phyloP scores from a whole-genome alignment of 768 basidiomycete genomes.

The Boletus subcaerulescens region DNA sequence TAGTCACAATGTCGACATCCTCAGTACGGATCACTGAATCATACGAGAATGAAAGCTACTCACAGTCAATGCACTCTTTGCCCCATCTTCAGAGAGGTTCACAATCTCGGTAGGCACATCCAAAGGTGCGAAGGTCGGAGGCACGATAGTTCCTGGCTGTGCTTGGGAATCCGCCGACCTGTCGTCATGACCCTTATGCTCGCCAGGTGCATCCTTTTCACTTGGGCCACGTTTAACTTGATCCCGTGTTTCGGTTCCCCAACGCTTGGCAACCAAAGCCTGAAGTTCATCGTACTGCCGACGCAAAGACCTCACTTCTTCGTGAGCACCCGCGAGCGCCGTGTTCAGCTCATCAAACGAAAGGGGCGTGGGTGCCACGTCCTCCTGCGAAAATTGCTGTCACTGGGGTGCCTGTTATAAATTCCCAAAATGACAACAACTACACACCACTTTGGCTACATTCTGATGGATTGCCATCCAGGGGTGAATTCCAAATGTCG shows the following conservation, averaged over 20 bases:
- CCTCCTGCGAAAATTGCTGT: constrained; percentile 9
- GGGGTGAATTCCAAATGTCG: constrained; percentile 22
- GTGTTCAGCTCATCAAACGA: constrained; percentile 26
- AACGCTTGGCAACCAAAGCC: constrained; percentile 13
- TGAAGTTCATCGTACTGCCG: constrained; percentile 26
- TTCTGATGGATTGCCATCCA: constrained; percentile 12
- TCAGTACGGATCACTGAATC: background rate
- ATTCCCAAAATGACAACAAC: constrained; percentile 1
- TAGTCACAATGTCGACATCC: background rate
- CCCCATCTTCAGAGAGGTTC: constrained; percentile 21
- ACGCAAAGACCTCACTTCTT: constrained; percentile 27
- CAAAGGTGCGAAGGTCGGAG: background rate
- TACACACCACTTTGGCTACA: constrained; percentile 7
- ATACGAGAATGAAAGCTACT: background rate
- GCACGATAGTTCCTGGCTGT: background rate
- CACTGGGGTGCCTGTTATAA: background rate
- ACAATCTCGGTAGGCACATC: constrained; percentile 15
- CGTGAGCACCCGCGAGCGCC: constrained; percentile 21
- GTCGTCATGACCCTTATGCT: background rate
- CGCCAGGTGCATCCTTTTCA: background rate
- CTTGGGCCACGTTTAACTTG: background rate
- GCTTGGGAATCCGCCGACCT: background rate
- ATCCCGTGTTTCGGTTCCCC: constrained; percentile 2
- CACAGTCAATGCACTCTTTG: constrained; percentile 22
- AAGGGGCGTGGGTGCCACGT: constrained; percentile 10